These are phyloP conservation scores for Salix udensis DNA, from an alignment of 345 rosid genomes.

Conservation along the genomic window DNA sequence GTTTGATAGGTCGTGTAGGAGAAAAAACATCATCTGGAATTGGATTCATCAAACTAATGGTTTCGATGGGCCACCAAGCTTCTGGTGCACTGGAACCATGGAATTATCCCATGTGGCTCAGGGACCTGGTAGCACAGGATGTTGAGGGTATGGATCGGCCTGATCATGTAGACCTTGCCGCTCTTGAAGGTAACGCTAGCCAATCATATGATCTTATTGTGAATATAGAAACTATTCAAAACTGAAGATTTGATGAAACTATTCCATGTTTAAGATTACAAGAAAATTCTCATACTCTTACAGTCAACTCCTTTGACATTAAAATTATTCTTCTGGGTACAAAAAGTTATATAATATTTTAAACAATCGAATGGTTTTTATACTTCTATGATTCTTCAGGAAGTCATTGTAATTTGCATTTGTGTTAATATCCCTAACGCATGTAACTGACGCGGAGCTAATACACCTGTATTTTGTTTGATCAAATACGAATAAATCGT, in stretches of 20 bases:
- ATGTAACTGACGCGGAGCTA: background rate
- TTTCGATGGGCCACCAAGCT: constrained; percentile 74
- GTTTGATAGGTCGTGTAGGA: constrained; percentile 42
- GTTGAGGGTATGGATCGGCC: constrained; percentile 41
- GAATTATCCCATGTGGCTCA: constrained; percentile 56
- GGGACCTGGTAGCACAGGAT: constrained; percentile 40
- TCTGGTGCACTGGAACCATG: constrained; percentile 49
- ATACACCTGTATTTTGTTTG: too few species aligned
- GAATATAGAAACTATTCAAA: too few species aligned
- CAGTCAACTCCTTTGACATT: too few species aligned
- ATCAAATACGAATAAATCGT: background rate
- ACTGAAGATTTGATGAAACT: too few species aligned
- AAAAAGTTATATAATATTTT: too few species aligned
- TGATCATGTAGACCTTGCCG: constrained; percentile 47
- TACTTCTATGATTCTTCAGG: too few species aligned
- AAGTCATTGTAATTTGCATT: background rate
- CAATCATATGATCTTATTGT: background rate
- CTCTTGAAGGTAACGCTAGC: constrained; percentile 42
- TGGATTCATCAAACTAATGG: constrained; percentile 43
- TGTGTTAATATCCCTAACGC: background rate
- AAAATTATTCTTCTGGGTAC: too few species aligned
- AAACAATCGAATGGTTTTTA: too few species aligned
- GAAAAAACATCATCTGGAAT: constrained; percentile 31
- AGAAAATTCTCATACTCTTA: too few species aligned
- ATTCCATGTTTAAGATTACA: too few species aligned